A percentile compares a stretch with the other conserved stretches of the same genome.
These are phyloP conservation scores for Lentithecium fluviatile DNA, from an alignment of 495 filamentous ascomycete genomes.

Conservation along the genomic window DNA sequence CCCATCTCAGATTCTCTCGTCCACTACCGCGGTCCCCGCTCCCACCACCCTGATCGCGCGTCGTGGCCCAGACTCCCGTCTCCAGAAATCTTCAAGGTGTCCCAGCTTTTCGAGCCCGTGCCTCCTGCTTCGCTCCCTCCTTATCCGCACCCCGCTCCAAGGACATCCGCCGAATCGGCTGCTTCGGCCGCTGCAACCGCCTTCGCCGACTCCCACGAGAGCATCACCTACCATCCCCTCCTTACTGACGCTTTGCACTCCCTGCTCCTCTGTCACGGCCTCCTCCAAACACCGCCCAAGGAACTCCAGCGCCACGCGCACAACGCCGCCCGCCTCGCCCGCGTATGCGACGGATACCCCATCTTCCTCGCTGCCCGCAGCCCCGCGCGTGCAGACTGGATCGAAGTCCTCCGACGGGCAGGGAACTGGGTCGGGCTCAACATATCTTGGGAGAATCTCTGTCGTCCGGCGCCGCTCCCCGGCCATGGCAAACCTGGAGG, in stretches of 20 bases:
- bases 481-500: conserved; percentile 32
- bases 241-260: conserved; percentile 73
- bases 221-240: conserved; percentile 75
- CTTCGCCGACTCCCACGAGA: conserved; percentile 56
- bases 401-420: conserved; percentile 65
- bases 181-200: conserved; percentile 32
- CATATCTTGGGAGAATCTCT: conserved; percentile 67
- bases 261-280: conserved; percentile 67
- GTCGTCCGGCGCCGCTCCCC: conserved; percentile 64
- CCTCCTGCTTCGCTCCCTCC: conserved; percentile 42
- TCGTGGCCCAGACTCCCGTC: conserved; percentile 42
- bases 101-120: conserved; percentile 42
- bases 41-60: conserved; percentile 31
- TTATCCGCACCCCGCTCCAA: conserved; percentile 28
- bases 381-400: conserved; percentile 74
- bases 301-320: conserved; percentile 73
- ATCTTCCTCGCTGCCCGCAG: conserved; percentile 72
- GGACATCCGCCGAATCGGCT: conserved; percentile 13
- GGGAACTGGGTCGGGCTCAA: conserved; percentile 65
- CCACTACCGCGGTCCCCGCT: conserved; percentile 36
- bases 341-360: conserved; percentile 74
- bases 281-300: conserved; percentile 70
- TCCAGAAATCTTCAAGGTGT: conserved; percentile 44
- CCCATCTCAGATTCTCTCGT: conserved; percentile 37
- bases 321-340: conserved; percentile 71